Conservation (phyloP, 331 rosid genomes). For the Arachis monticola region DNA sequence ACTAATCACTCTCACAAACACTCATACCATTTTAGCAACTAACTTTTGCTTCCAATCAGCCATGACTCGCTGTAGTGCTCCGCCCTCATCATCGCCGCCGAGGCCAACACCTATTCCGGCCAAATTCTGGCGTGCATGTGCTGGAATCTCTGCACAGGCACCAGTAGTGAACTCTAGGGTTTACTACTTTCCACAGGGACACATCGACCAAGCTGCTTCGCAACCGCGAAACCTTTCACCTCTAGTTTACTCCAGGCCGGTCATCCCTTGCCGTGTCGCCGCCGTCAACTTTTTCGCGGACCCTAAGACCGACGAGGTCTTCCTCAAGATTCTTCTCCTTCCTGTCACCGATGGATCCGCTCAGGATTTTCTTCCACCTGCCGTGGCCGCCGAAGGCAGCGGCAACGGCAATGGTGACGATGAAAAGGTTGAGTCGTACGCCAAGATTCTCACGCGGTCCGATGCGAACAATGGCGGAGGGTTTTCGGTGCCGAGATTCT, state of each 20-base stretch:
- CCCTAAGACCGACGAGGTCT: slow-evolving; percentile 68
- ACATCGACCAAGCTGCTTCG: slow-evolving; percentile 58
- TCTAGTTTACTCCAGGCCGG: slow-evolving; percentile 40
- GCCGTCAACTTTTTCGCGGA: slow-evolving; percentile 55
- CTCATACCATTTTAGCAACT: no score
- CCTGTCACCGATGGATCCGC: slow-evolving; percentile 37
- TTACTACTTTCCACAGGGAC: slow-evolving; percentile 85
- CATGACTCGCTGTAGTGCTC: slow-evolving; percentile 34
- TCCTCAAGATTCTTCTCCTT: slow-evolving; percentile 54
- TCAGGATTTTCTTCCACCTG: not conserved
- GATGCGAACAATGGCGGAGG: slow-evolving; percentile 86
- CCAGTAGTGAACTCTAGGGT: slow-evolving; percentile 68
- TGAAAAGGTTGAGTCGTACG: slow-evolving; percentile 48
- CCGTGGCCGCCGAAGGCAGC: not conserved
- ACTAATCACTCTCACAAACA: not conserved
- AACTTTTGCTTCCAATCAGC: not conserved
- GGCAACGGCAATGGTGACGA: not conserved
- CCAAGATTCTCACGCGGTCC: slow-evolving; percentile 73
- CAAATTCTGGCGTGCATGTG: no score
- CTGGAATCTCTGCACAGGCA: slow-evolving; percentile 50
- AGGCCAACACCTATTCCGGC: no score
- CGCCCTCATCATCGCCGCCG: slow-evolving; percentile 32
- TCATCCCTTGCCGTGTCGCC: slow-evolving; percentile 47
- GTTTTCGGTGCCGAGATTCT: no score
- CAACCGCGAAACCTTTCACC: slow-evolving; percentile 47